phyloP scores from a whole-genome alignment of 495 filamentous ascomycete genomes.

The Tuber melanosporum region DNA sequence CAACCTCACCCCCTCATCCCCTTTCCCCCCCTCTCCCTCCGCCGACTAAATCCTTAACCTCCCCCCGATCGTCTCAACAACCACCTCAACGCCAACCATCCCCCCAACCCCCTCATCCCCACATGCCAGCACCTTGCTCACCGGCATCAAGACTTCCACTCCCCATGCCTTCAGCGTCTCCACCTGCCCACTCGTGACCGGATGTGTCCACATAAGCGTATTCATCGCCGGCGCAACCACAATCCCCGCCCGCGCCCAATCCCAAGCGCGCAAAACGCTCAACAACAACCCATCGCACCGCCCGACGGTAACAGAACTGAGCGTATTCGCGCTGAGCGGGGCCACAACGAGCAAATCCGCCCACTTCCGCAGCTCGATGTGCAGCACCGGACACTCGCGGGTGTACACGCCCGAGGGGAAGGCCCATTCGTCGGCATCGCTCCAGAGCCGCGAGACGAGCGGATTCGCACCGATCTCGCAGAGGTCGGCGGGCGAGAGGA shows the following conservation, averaged over 20 bases:
- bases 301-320: conserved; percentile 70
- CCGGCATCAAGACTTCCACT: conserved; percentile 62
- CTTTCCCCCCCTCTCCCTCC: background rate
- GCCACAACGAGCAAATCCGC: conserved; percentile 74
- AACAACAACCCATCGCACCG: conserved; percentile 62
- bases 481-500: conserved; percentile 54
- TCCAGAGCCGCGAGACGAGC: conserved; percentile 45
- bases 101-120: conserved; percentile 71
- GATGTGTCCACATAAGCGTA: conserved; percentile 84
- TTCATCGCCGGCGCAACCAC: conserved; percentile 73
- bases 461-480: conserved; percentile 55
- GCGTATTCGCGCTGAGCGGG: conserved; percentile 68
- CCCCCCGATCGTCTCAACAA: conserved; percentile 57
- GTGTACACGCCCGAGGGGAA: conserved; percentile 58
- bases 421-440: conserved; percentile 74
- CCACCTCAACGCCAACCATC: conserved; percentile 70
- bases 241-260: conserved; percentile 42
- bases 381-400: conserved; percentile 59
- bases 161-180: conserved; percentile 52
- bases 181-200: conserved; percentile 66
- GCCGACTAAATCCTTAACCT: conserved; percentile 38
- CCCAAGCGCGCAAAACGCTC: conserved; percentile 80
- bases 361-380: conserved; percentile 79
- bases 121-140: conserved; percentile 69
- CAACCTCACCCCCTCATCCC: background rate